Conservation (phyloP, 768 basidiomycete species). For the Gelatoporia subvermispora region DNA sequence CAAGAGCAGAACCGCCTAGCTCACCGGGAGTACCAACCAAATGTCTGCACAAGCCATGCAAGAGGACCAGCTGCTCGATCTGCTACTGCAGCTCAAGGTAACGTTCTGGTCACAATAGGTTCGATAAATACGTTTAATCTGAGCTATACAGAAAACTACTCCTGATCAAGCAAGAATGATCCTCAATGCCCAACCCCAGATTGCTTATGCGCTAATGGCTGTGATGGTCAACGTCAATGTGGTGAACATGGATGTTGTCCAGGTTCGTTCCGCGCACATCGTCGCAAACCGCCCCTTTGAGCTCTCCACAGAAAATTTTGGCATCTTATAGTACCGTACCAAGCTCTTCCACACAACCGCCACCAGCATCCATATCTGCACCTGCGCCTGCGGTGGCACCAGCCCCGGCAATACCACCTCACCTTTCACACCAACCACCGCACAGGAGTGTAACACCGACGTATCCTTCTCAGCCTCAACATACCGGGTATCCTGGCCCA, state of each 20-base stretch:
- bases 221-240: conserved; percentile 78
- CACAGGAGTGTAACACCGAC: conserved; percentile 16
- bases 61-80: conserved; percentile 66
- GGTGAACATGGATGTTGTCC: conserved; percentile 69
- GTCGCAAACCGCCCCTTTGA: neutral
- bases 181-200: conserved; percentile 67
- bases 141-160: conserved; percentile 58
- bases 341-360: conserved; percentile 22
- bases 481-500: conserved; percentile 3
- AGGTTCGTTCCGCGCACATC: conserved; percentile 38
- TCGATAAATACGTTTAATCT: neutral
- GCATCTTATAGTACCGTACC: conserved; percentile 42
- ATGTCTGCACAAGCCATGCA: conserved; percentile 53
- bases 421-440: conserved; percentile 8
- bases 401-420: conserved; percentile 23
- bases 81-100: conserved; percentile 72
- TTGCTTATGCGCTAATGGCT: conserved; percentile 70
- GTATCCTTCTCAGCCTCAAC: conserved; percentile 10
- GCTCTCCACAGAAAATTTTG: conserved; percentile 51
- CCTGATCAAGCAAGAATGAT: conserved; percentile 65
- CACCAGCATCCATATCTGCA: conserved; percentile 18
- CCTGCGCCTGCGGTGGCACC: conserved; percentile 23
- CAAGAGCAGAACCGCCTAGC: too few species aligned
- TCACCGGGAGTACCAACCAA: too few species aligned
- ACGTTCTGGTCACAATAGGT: neutral